Percentiles rank a stretch among this genome's conserved stretches.
Evolutionary conservation across 441 rosid species (phyloP).

Genomic region (Raphanus hybrid): DNA sequence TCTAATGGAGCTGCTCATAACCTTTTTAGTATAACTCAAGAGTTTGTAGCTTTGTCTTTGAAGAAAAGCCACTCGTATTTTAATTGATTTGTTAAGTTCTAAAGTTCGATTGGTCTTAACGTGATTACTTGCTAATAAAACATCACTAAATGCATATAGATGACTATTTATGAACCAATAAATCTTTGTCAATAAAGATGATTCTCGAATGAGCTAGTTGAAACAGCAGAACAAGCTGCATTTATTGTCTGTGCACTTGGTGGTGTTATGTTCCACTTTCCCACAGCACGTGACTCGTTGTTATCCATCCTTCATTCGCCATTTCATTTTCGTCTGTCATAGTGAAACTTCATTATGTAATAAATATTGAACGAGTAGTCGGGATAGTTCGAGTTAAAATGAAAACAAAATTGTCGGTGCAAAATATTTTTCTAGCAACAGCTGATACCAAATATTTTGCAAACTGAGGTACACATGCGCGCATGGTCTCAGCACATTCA

Average conservation of each 20-base stretch:
- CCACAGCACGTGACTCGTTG: conserved; percentile 29
- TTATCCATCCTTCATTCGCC: conserved; percentile 20
- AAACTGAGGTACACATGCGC: no score
- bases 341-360: not conserved
- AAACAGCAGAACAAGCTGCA: conserved; percentile 30
- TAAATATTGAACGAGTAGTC: not conserved
- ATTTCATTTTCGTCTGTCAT: conserved; percentile 18
- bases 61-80: not conserved
- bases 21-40: not conserved
- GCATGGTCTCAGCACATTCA: no score
- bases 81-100: not conserved
- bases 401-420: not conserved
- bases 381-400: not conserved
- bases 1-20: no score
- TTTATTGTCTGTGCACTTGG: conserved; percentile 34
- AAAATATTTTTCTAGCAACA: not conserved
- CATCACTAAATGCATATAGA: no score
- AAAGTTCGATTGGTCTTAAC: not conserved
- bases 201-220: conserved; percentile 29
- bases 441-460: not conserved
- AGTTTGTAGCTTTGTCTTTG: not conserved
- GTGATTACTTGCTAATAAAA: not conserved
- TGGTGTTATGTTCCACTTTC: conserved; percentile 35
- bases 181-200: conserved; percentile 27
- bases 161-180: not conserved